Evolutionary conservation across 2,329 filamentous ascomycete genomes (phyloP), one percentile per base, ranked within the genome.

Genomic region (Penicillium sp.): DNA sequence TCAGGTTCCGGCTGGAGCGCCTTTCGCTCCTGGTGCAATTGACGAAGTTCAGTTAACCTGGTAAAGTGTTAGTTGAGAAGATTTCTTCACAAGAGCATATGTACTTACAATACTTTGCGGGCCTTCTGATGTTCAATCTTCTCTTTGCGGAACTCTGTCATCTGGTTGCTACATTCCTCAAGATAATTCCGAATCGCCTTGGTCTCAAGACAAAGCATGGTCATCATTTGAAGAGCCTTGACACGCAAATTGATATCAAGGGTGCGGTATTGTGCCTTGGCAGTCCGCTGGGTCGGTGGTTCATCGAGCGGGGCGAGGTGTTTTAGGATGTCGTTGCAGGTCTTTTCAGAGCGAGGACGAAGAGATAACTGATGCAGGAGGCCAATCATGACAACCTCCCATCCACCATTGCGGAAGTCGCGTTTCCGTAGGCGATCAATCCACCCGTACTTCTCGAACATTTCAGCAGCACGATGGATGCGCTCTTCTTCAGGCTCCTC

Each of bases 101-200:
- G 1, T 24, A 80, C 83, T 76, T 78, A 84, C 79, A 80, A 75
- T 64, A 79, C 76, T 73, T 87, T 89, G 62, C 90, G 87, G 65
- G 90, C 86, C 63, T 92, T 86, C 76, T 98, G 93, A 76, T 87
- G 89, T 63, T 96, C 91, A 59, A 97, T 96, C 78, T 96, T 97
- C 71, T 96, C 90, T 75, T 99, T 99, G 49, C 95, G 88, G 69
- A 96, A 91, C 54, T 87, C 86, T 1, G 95, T 99, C 93, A 98
- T 97, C 53, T 91, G 90, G 69, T 93, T 90, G 62, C 90, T 91
- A 76, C 93, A 96, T 61, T 93, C 89, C 65, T 96, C 91, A 81
- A 99, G 89, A 71, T 96, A 96, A 16, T 86, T 88, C 52, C 93
- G 88, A 64, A 98, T 85, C 2, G 90, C 87, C 71, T 91, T 93